Evolutionary conservation across 2,329 filamentous ascomycete species (phyloP).

Genomic region (Cladophialophora bantiana): DNA sequence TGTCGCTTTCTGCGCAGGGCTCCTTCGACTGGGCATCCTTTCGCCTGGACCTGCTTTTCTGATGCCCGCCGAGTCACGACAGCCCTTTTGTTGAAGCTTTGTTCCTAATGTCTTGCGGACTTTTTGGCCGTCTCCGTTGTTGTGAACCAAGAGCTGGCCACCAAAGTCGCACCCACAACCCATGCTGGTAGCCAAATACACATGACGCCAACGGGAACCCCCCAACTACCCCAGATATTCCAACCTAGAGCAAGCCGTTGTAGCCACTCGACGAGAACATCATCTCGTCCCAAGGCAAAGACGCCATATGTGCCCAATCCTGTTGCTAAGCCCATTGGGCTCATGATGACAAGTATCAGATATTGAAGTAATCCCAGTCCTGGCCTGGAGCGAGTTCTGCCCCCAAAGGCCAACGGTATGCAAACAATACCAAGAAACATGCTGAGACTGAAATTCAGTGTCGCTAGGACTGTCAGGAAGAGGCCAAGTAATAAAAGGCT

Average conservation of each 20-base stretch:
- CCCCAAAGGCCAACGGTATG: constrained; percentile 76
- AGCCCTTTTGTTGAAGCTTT: neutral
- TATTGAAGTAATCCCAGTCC: constrained; percentile 48
- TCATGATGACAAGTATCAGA: constrained; percentile 61
- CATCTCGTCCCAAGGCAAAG: constrained; percentile 42
- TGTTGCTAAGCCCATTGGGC: constrained; percentile 64
- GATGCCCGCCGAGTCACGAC: neutral
- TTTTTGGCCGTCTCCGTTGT: neutral
- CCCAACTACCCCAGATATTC: constrained; percentile 89
- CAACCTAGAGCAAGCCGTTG: constrained; percentile 81
- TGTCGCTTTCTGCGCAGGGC: neutral
- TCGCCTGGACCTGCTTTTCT: neutral
- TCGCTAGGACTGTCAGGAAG: constrained; percentile 89
- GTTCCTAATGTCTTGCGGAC: neutral
- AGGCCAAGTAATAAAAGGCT: constrained; percentile 91
- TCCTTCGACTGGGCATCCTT: neutral
- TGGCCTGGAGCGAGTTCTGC: constrained; percentile 41
- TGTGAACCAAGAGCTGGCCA: constrained; percentile 38
- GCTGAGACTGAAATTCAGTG: constrained; percentile 91
- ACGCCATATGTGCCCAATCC: constrained; percentile 56
- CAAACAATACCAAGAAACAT: constrained; percentile 83
- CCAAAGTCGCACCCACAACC: constrained; percentile 63
- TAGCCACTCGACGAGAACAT: constrained; percentile 64
- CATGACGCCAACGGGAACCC: constrained; percentile 82
- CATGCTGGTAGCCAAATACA: constrained; percentile 95